Conservation (phyloP, 495 filamentous ascomycete genomes). For the Pseudoneurospora amorphoporcata region DNA sequence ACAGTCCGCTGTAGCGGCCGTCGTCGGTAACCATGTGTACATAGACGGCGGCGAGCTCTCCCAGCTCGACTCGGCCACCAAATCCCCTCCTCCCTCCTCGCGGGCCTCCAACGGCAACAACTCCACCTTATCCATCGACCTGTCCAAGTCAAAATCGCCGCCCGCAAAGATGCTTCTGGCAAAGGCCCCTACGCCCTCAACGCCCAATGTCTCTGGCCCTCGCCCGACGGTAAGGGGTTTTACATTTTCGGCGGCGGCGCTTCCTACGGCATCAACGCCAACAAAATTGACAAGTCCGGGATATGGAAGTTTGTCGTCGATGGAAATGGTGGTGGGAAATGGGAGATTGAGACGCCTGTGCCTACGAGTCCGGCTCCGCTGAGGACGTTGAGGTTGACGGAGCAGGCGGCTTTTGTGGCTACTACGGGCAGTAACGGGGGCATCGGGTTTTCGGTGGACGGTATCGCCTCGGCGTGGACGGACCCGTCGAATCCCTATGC, state of each 20-base stretch:
- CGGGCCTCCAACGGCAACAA: not conserved
- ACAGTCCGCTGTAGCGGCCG: not conserved
- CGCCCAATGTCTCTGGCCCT: not conserved
- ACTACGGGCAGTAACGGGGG: not conserved
- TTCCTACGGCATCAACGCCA: not conserved
- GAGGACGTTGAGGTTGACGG: not conserved
- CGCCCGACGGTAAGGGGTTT: not conserved
- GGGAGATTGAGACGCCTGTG: not conserved
- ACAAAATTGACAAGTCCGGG: not conserved
- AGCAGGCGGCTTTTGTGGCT: not conserved
- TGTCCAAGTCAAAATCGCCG: not conserved
- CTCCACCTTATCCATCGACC: not conserved
- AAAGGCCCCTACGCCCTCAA: not conserved
- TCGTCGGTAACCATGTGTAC: not conserved
- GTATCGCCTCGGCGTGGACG: not conserved
- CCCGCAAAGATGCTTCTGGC: not conserved
- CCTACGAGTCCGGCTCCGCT: not conserved
- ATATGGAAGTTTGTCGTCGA: not conserved
- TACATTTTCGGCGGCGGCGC: not conserved
- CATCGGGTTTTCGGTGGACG: not conserved
- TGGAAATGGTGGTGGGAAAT: not conserved
- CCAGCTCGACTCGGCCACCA: not conserved
- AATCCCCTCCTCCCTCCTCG: not conserved
- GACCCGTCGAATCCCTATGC: not conserved
- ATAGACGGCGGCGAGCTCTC: conserved; percentile 2